phyloP scores from a whole-genome alignment of 1,284 basidiomycete genomes.

The Bjerkandera adusta region DNA sequence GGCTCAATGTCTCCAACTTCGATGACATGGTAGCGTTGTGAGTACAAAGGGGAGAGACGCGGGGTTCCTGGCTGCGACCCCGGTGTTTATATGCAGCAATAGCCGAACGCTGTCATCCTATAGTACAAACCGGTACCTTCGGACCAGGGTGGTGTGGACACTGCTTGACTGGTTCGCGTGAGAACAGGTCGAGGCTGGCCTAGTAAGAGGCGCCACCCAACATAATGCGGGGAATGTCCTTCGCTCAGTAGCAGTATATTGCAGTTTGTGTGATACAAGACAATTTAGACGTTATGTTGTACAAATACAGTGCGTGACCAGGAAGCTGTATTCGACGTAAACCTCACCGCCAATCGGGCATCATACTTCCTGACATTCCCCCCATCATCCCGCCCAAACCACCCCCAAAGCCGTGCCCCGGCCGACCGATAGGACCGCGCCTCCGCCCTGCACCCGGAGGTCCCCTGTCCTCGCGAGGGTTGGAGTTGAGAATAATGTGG shows the following conservation, averaged over 20 bases:
- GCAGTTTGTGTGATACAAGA: no score
- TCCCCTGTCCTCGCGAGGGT: conserved; percentile 31
- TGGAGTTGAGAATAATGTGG: conserved; percentile 33
- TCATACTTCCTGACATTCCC: conserved; percentile 38
- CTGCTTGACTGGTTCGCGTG: no score
- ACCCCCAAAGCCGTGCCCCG: conserved; percentile 16
- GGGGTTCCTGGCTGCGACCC: no score
- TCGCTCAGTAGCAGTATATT: no score
- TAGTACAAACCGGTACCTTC: no score
- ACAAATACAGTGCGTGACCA: not conserved
- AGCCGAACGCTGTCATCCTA: no score
- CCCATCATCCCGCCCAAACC: conserved; percentile 21
- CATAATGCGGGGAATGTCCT: no score
- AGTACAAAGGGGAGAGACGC: not conserved
- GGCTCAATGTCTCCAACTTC: conserved; percentile 31
- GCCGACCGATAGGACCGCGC: conserved; percentile 17
- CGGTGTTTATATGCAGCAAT: no score
- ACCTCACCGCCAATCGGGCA: conserved; percentile 38
- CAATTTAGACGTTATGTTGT: not conserved
- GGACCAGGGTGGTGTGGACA: no score
- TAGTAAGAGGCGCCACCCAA: no score
- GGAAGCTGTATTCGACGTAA: conserved; percentile 36
- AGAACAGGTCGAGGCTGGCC: no score
- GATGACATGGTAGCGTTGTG: conserved; percentile 9
- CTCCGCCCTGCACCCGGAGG: conserved; percentile 20